phyloP scores from a whole-genome alignment of 352 stramenopile genomes.

The Albugo candida region DNA sequence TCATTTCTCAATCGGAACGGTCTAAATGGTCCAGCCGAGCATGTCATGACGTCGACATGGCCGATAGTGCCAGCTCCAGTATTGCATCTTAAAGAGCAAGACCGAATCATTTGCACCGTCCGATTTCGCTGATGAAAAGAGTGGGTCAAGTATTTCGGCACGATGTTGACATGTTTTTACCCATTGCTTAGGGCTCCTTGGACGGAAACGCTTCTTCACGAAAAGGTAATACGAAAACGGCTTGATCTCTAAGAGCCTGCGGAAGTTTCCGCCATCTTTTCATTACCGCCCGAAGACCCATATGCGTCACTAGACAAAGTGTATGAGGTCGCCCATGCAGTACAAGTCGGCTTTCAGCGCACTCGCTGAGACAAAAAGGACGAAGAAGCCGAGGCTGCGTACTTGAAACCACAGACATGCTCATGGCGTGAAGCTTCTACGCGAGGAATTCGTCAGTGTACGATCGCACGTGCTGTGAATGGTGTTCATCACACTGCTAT shows the following conservation, averaged over 20 bases:
- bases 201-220: not conserved
- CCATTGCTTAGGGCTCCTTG: no score
- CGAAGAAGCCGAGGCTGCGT: slow-evolving; percentile 41
- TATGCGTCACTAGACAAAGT: no score
- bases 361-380: slow-evolving; percentile 18
- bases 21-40: not conserved
- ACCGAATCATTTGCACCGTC: not conserved
- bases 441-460: no score
- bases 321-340: no score
- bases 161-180: no score
- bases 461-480: slow-evolving; percentile 49
- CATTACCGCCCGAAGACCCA: no score
- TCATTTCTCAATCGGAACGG: no score
- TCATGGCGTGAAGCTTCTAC: slow-evolving; percentile 39
- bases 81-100: not conserved
- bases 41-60: not conserved
- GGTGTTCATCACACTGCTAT: slow-evolving; percentile 44
- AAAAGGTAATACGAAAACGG: slow-evolving; percentile 7
- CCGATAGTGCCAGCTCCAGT: not conserved
- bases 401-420: slow-evolving; percentile 44
- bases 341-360: no score
- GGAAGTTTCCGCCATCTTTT: slow-evolving; percentile 58
- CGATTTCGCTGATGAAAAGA: not conserved
- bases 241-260: slow-evolving; percentile 27
- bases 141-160: no score